Percentiles rank a stretch among this genome's conserved stretches.
Conservation (phyloP, 305 asterid species). For the Solanum hybrid region DNA sequence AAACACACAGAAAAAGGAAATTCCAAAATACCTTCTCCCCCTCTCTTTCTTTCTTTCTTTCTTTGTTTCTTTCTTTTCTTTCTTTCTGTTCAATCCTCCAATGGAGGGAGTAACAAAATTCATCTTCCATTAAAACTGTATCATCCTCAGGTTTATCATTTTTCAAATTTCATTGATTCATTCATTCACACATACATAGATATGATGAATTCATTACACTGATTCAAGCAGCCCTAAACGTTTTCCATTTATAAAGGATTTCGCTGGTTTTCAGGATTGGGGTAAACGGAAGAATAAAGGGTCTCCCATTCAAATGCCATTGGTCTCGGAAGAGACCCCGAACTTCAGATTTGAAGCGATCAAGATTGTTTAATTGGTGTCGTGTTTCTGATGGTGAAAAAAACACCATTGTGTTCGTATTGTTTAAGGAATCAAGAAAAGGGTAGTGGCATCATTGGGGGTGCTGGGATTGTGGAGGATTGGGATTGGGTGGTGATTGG, state of each 20-base stretch:
- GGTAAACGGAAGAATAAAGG: not conserved
- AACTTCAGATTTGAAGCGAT: not conserved
- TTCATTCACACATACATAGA: not conserved
- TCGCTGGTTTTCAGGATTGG: not conserved
- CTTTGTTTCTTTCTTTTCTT: too few relatives aligned
- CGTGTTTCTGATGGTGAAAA: not conserved
- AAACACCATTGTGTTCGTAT: not conserved
- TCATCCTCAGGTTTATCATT: not conserved
- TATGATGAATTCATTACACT: not conserved
- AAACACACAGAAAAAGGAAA: not conserved
- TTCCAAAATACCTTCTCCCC: not conserved
- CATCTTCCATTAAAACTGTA: not conserved
- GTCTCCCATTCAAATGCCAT: not conserved
- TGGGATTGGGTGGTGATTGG: not conserved
- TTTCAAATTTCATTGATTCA: not conserved
- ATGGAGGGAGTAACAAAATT: not conserved
- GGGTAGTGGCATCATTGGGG: not conserved
- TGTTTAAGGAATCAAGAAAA: not conserved
- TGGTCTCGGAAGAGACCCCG: not conserved
- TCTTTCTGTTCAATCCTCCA: not conserved
- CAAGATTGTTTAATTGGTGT: not conserved
- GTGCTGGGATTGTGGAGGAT: not conserved
- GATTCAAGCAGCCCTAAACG: not conserved
- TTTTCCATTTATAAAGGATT: not conserved
- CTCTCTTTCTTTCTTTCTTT: slow-evolving; percentile 23